A percentile compares a stretch with the other conserved stretches of the same genome.
Conservation (phyloP, 148 eudicot genomes). For the Rhododendron griersonianum region DNA sequence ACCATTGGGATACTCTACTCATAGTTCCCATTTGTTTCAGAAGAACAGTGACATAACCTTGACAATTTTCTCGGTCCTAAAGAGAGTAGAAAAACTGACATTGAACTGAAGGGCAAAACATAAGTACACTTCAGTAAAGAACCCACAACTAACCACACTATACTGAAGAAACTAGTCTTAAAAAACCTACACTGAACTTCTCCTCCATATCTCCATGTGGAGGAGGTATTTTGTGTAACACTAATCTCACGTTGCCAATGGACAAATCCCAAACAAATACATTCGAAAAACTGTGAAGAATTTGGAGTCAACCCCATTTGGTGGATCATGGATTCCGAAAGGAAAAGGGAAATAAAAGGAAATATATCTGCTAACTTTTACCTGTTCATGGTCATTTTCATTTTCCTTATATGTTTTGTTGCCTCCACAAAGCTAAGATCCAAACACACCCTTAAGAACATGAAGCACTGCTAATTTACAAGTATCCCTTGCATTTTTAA, state of each 20-base stretch:
- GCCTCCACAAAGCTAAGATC: neutral
- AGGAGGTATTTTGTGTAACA: neutral
- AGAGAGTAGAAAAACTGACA: neutral
- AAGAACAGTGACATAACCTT: neutral
- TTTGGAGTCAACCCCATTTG: neutral
- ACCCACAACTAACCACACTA: neutral
- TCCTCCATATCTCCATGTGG: neutral
- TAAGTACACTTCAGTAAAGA: neutral
- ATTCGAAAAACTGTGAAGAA: neutral
- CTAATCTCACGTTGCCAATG: neutral
- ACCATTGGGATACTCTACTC: neutral
- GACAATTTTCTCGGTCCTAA: neutral
- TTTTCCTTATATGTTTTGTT: neutral
- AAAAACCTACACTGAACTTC: neutral
- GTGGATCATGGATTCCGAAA: neutral
- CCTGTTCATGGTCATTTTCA: neutral
- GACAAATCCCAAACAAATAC: too few species aligned
- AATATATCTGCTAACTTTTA: neutral
- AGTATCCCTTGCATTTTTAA: neutral
- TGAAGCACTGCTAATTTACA: neutral
- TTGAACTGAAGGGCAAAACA: neutral
- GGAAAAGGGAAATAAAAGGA: neutral
- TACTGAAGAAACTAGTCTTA: neutral
- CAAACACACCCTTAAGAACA: neutral
- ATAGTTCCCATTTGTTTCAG: neutral